Conservation (phyloP, 768 basidiomycete species). For the Trametes punicea region DNA sequence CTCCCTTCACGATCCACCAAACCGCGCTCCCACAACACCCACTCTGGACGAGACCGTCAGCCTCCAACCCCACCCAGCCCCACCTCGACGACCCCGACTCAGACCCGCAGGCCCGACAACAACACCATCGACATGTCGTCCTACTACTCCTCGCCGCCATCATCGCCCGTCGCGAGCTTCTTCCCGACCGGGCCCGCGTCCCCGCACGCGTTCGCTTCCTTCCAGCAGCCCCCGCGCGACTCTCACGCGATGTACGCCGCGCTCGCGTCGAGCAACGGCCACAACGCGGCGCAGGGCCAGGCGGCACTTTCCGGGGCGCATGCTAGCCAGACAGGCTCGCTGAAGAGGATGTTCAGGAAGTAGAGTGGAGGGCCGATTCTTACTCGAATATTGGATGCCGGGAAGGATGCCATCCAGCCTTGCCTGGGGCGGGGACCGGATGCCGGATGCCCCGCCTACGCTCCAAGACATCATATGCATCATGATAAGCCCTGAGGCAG, state of each 20-base stretch:
- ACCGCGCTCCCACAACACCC: not conserved
- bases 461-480: too few relatives aligned
- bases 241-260: conserved; percentile 32
- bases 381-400: too few relatives aligned
- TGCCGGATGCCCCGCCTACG: too few relatives aligned
- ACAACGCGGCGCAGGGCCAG: conserved; percentile 14
- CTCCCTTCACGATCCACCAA: not conserved
- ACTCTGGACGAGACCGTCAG: not conserved
- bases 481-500: too few relatives aligned
- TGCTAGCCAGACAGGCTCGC: conserved; percentile 9
- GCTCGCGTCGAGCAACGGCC: conserved; percentile 16
- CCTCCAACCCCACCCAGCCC: not conserved
- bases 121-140: conserved; percentile 27
- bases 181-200: conserved; percentile 34
- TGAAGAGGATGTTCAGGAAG: conserved; percentile 13
- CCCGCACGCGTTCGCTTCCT: conserved; percentile 35
- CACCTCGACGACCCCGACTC: not conserved
- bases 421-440: too few relatives aligned
- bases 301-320: not conserved
- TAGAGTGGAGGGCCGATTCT: too few relatives aligned
- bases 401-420: too few relatives aligned
- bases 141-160: conserved; percentile 27
- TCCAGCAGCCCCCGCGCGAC: conserved; percentile 35
- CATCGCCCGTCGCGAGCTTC: conserved; percentile 29
- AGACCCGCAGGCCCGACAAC: not conserved